phyloP scores from a whole-genome alignment of 495 filamentous ascomycete species.

The Physcia stellaris region DNA sequence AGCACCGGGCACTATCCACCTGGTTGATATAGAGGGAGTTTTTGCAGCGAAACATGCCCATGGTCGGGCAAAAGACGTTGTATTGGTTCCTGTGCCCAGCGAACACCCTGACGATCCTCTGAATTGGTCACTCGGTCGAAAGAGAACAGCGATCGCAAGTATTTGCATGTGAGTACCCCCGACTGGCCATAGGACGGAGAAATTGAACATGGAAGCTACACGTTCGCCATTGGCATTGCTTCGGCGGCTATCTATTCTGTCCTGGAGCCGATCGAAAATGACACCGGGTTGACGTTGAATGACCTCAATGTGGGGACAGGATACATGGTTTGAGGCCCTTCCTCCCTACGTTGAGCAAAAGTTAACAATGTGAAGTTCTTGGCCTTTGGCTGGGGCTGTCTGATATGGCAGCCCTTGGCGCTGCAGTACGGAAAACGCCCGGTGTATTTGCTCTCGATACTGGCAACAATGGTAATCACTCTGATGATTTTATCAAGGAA shows the following conservation, averaged over 20 bases:
- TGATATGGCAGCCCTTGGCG: no score
- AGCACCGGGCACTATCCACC: constrained; percentile 41
- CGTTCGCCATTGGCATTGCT: constrained; percentile 45
- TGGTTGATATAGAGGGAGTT: constrained; percentile 39
- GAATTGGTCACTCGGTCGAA: constrained; percentile 45
- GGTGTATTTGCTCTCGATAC: no score
- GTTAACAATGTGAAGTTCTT: constrained; percentile 27
- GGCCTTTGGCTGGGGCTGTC: constrained; percentile 43
- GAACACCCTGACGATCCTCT: constrained; percentile 46
- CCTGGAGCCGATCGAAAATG: constrained; percentile 40
- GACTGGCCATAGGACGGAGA: no score
- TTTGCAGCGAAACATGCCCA: constrained; percentile 29
- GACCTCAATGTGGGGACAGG: constrained; percentile 48
- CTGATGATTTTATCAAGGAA: no score
- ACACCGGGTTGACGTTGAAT: constrained; percentile 36
- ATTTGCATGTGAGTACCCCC: constrained; percentile 27
- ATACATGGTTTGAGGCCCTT: constrained; percentile 28
- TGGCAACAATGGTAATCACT: no score
- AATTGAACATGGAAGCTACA: no score
- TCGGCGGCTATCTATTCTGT: constrained; percentile 49
- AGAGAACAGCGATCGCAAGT: constrained; percentile 36
- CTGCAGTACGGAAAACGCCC: no score
- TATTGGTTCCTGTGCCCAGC: constrained; percentile 46
- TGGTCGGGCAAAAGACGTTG: constrained; percentile 32
- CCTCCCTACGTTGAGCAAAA: background rate